Evolutionary conservation across 1,284 basidiomycete genomes (phyloP), one percentile per base, ranked within the genome.

Genomic region (Ceratobasidium sp.): DNA sequence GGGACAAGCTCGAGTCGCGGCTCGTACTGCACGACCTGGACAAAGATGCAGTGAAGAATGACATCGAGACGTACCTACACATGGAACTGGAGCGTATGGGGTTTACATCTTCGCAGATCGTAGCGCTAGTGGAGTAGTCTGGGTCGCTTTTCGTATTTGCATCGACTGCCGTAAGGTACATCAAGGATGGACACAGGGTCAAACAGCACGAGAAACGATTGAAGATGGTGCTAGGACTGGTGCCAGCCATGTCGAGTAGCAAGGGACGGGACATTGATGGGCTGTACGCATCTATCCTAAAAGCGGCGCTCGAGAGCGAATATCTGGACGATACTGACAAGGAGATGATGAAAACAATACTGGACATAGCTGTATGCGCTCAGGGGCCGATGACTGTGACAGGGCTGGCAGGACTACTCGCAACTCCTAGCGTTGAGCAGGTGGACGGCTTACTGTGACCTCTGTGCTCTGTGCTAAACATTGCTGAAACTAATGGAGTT

Each of bases 241-340:
- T n/a, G n/a, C n/a, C n/a, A n/a, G n/a, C n/a, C n/a, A n/a, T n/a
- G n/a, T n/a, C n/a, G n/a, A n/a, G n/a, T n/a, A n/a, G n/a, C n/a
- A n/a, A n/a, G n/a, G n/a, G n/a, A n/a, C n/a, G n/a, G n/a, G 40
- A 43, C 20, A 32, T 58, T 17, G 56, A 58, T n/a, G 40, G 3
- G 20, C 40, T 58, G n/a, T 58, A 58, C 27, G 22, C 13, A 4
- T 12, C 56, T 45, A 45, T 58, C 17, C 56, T 58, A 7, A 13
- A 40, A 17, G 56, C 38, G 6, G 20, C 55, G 27, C 20, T 45
- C 35, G 56, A 22, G 6, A 17, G 47, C 22, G 3, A 22, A 20
- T 13, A 25, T 8, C 38, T 58, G 13, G 40, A 43, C 17, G 13
- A 1, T 10, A n/a, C 3, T 15, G 56, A 58, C 13, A 15, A 15